Evolutionary conservation across 495 filamentous ascomycete species (phyloP).

Genomic region (Terfezia claveryi): DNA sequence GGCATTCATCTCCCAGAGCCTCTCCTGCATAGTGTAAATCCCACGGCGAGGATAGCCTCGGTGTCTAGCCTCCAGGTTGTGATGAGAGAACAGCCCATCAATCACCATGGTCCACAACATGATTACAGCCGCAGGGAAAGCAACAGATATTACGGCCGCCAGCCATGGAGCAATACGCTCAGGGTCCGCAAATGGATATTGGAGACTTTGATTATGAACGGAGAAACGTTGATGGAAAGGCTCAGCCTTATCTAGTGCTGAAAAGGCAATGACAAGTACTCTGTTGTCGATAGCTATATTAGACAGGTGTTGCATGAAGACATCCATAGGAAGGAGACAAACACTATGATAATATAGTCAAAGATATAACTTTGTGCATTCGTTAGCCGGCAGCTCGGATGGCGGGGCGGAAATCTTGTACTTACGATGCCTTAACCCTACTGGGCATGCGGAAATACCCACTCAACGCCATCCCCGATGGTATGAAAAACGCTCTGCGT

Average conservation of each 20-base stretch:
- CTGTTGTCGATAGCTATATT: conserved; percentile 16
- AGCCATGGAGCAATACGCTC: conserved; percentile 46
- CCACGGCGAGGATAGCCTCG: conserved; percentile 24
- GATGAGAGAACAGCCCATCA: conserved; percentile 43
- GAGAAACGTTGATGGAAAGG: conserved; percentile 39
- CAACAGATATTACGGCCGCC: conserved; percentile 33
- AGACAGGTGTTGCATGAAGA: too few relatives aligned
- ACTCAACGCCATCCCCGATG: too few relatives aligned
- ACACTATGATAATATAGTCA: too few relatives aligned
- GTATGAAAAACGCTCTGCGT: too few relatives aligned
- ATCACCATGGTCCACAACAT: conserved; percentile 49
- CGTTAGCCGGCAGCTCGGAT: too few relatives aligned
- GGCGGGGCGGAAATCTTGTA: too few relatives aligned
- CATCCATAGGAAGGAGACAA: too few relatives aligned
- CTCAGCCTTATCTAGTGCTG: conserved; percentile 30
- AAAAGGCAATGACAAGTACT: conserved; percentile 31
- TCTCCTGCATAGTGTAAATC: conserved; percentile 29
- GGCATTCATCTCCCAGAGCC: conserved; percentile 68
- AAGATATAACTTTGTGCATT: too few relatives aligned
- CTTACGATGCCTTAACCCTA: too few relatives aligned
- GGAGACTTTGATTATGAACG: conserved; percentile 36
- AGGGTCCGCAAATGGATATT: conserved; percentile 50
- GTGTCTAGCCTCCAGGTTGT: conserved; percentile 31
- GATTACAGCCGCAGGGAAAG: conserved; percentile 42
- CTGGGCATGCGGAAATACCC: too few relatives aligned